Evolutionary conservation across 768 basidiomycete species (phyloP), one percentile per base, ranked within the genome.

Genomic region (Boletus speciosus): DNA sequence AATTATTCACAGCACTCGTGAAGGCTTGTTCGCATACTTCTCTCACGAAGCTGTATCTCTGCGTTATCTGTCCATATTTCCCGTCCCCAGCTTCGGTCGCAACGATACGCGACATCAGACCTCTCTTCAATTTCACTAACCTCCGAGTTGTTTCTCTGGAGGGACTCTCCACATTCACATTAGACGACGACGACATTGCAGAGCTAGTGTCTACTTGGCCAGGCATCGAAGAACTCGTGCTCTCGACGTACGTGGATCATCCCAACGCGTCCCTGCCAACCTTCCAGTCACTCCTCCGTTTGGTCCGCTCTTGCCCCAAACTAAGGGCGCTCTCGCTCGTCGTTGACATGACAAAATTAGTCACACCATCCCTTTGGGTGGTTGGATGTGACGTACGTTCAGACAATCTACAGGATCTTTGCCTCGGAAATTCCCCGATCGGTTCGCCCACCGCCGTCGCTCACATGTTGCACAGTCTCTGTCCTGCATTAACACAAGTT

Each of bases 351-450:
- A 63, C 56, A 5, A 32, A n/a, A 9, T 6, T 41, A n/a, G 0
- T 10, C 29, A 16, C 23, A 1, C 15, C 38, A 1, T 27, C 39
- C 12, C 16, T 27, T 19, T 21, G 6, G 23, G 10, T 43, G 10
- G 15, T 37, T 14, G 36, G 4, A 21, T 7, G 23, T 0, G 43
- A 53, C 31, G 27, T 40, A 6, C 49, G 42, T 27, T 57, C 61
- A 0, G 41, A 35, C 12, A 14, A 42, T 2, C 51, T 67, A 2
- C 23, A 39, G 0, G 41, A 48, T 0, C 67, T 67, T 4, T 53
- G 55, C 16, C 52, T 67, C 1, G 66, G 62, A 11, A 69, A 67
- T 12, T 62, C 67, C 2, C 57, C 54, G 0, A 49, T 67, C 23
- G n/a, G 10, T 9, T 46, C 52, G 0, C 65, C 62, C 5, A 3